A percentile compares a stretch with the other conserved stretches of the same genome.
Conservation (phyloP, 1,284 basidiomycete species). For the Boletus mariae region DNA sequence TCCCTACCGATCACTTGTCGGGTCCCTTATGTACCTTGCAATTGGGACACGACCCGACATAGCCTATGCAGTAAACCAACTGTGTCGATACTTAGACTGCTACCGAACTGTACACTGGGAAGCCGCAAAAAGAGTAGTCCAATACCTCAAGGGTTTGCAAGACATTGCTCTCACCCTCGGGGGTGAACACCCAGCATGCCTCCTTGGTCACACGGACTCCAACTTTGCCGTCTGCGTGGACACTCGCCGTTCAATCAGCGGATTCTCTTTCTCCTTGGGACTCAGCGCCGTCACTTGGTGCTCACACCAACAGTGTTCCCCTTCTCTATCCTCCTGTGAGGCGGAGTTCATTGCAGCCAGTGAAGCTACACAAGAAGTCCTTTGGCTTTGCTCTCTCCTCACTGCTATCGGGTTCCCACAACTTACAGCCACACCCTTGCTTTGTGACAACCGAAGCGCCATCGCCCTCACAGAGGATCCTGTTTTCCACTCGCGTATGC, state of each 20-base stretch:
- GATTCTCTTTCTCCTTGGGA: slow-evolving; percentile 34
- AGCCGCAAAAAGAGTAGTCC: too few relatives aligned
- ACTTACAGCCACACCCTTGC: slow-evolving; percentile 12
- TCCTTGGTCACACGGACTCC: slow-evolving; percentile 30
- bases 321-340: slow-evolving; percentile 36
- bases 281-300: slow-evolving; percentile 37
- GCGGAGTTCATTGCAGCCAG: slow-evolving; percentile 40
- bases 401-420: slow-evolving; percentile 18
- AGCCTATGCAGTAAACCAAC: too few relatives aligned
- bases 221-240: slow-evolving; percentile 36
- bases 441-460: slow-evolving; percentile 26
- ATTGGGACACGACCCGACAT: too few relatives aligned
- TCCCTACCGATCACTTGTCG: too few relatives aligned
- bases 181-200: background rate
- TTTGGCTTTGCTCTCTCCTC: slow-evolving; percentile 28
- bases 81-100: too few relatives aligned
- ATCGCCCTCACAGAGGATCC: background rate
- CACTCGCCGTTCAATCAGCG: slow-evolving; percentile 35
- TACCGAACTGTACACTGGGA: too few relatives aligned
- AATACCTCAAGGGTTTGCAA: too few relatives aligned
- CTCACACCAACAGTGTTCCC: background rate
- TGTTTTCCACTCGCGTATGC: too few relatives aligned
- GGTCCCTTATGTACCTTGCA: too few relatives aligned
- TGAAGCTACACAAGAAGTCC: slow-evolving; percentile 25
- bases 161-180: background rate